These are phyloP conservation scores for Strobilomyces confusus DNA, from an alignment of 768 basidiomycete species.

Conservation along the genomic window DNA sequence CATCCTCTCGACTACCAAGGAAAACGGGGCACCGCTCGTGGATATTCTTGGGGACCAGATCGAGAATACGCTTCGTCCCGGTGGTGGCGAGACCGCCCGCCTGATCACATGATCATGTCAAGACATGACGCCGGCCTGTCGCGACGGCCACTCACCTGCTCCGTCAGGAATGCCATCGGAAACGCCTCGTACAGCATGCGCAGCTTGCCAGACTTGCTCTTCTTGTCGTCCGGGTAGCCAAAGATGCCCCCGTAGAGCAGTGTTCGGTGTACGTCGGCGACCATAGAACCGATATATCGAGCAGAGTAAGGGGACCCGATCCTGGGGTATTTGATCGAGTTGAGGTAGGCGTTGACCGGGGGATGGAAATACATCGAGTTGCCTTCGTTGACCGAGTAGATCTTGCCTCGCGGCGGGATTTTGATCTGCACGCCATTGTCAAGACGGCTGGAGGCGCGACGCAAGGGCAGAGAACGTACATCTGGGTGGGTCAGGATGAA, in stretches of 20 bases:
- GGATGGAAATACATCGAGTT: constrained; percentile 92
- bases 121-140: background rate
- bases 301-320: constrained; percentile 80
- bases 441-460: background rate
- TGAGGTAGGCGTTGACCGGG: constrained; percentile 77
- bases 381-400: constrained; percentile 99
- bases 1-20: constrained; percentile 91
- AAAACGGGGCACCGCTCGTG: constrained; percentile 94
- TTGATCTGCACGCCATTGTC: constrained; percentile 55
- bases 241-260: constrained; percentile 98
- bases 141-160: constrained; percentile 59
- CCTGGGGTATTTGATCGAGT: constrained; percentile 87
- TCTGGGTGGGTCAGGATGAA: constrained; percentile 99
- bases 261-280: constrained; percentile 96
- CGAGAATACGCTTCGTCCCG: constrained; percentile 88
- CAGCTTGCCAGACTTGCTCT: constrained; percentile 93
- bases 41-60: constrained; percentile 80
- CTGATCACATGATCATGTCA: constrained; percentile 35
- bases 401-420: constrained; percentile 93
- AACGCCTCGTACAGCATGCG: constrained; percentile 95
- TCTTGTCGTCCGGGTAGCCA: constrained; percentile 97
- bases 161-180: constrained; percentile 94
- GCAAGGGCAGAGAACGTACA: constrained; percentile 39
- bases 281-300: constrained; percentile 98
- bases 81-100: constrained; percentile 97